These are phyloP conservation scores for Trichosporon ovoides DNA, from an alignment of 1,284 basidiomycete genomes.

Conservation along the genomic window DNA sequence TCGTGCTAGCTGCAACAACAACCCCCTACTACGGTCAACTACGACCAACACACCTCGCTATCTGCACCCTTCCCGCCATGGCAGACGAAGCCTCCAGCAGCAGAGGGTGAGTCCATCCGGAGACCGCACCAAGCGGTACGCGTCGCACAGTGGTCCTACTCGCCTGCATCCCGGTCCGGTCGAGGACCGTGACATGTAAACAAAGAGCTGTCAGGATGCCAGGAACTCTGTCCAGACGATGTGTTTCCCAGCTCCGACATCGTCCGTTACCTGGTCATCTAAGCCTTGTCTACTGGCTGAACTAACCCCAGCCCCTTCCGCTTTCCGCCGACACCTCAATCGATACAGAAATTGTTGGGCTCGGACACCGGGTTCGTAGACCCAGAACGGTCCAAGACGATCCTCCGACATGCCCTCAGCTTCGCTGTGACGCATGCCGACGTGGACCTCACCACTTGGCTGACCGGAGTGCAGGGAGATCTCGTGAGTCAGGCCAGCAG, in stretches of 20 bases:
- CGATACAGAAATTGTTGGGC: slow-evolving; percentile 1
- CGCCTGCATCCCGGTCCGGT: no score
- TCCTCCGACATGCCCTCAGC: slow-evolving; percentile 36
- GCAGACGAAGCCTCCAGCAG: neutral
- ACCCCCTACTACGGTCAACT: neutral
- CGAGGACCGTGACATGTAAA: neutral
- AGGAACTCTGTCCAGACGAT: neutral
- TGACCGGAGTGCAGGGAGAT: slow-evolving; percentile 30
- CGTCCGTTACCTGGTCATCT: neutral
- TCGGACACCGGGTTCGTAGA: neutral
- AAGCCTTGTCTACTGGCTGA: neutral
- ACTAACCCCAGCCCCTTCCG: neutral
- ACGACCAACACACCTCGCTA: neutral
- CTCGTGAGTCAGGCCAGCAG: slow-evolving; percentile 27
- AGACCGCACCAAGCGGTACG: no score
- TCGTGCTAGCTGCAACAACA: neutral
- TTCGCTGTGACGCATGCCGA: slow-evolving; percentile 39
- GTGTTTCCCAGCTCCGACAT: neutral
- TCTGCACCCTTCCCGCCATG: neutral
- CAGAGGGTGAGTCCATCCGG: neutral
- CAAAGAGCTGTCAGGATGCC: neutral
- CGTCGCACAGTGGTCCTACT: no score
- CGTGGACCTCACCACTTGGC: slow-evolving; percentile 35
- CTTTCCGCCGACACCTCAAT: slow-evolving; percentile 6
- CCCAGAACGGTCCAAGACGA: neutral